Conservation (phyloP, 176 grass and related monocot genomes). For the Juncus inflexus region DNA sequence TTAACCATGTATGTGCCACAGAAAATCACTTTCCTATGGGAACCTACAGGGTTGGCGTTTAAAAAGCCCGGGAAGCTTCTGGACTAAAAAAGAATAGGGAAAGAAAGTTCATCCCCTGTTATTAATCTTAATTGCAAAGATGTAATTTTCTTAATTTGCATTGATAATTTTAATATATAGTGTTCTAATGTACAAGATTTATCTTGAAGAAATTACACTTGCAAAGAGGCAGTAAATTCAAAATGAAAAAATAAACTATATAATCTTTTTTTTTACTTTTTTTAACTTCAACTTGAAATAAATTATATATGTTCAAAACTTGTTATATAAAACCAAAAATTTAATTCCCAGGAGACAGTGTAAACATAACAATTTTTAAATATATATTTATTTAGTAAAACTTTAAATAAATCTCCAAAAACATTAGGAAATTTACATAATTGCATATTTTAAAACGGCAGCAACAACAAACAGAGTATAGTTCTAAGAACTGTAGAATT, state of each 20-base stretch:
- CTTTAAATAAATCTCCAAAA: background rate
- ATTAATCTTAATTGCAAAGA: background rate
- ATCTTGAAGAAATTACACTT: too few relatives aligned
- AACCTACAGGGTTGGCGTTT: too few relatives aligned
- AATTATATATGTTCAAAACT: background rate
- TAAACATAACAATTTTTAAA: background rate
- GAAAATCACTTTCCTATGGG: too few relatives aligned
- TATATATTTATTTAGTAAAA: background rate
- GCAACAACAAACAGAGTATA: background rate
- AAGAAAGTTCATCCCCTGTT: background rate
- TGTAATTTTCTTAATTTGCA: background rate
- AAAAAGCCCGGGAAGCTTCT: constrained; percentile 7
- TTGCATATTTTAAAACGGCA: background rate
- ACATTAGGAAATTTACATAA: background rate
- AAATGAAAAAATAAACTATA: background rate
- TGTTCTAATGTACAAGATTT: too few relatives aligned
- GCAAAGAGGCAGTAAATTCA: too few relatives aligned
- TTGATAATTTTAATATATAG: too few relatives aligned
- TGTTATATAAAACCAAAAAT: background rate
- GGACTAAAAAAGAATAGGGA: background rate
- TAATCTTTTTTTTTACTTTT: constrained; percentile 3
- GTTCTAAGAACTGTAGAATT: background rate
- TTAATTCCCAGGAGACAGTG: background rate
- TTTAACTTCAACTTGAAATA: background rate
- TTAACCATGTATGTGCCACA: too few relatives aligned